These are phyloP conservation scores for Phytophthora vignae DNA, from an alignment of 352 stramenopile species.

Conservation along the genomic window DNA sequence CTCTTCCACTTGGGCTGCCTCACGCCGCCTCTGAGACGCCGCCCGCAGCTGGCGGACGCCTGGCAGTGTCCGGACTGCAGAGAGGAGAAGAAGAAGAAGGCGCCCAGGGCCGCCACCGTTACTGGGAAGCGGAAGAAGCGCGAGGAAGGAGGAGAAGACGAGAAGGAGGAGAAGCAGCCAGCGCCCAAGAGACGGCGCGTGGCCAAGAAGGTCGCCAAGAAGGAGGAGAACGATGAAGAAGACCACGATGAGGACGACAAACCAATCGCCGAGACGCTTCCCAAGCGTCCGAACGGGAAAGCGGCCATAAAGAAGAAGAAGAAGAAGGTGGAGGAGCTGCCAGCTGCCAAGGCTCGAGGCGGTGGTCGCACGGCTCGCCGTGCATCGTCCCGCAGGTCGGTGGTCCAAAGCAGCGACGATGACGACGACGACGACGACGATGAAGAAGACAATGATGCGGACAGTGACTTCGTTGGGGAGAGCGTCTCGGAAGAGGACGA, in stretches of 20 bases:
- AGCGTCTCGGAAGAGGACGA: slow-evolving; percentile 45
- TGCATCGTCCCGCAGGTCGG: slow-evolving; percentile 1
- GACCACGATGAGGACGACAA: slow-evolving; percentile 11
- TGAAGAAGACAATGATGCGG: slow-evolving; percentile 47
- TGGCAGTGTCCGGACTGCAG: slow-evolving; percentile 61
- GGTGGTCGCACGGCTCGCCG: slow-evolving; percentile 20
- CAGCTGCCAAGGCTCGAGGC: slow-evolving; percentile 7
- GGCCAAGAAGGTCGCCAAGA: background rate
- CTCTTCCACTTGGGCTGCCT: slow-evolving; percentile 68
- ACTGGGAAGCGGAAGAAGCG: background rate
- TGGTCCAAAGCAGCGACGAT: slow-evolving; percentile 13
- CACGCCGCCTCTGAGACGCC: slow-evolving; percentile 56
- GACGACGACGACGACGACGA: slow-evolving; percentile 36
- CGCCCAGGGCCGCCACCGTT: background rate
- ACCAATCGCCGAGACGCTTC: slow-evolving; percentile 7
- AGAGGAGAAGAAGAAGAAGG: background rate
- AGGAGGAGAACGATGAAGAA: slow-evolving; percentile 4
- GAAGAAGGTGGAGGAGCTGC: slow-evolving; percentile 10
- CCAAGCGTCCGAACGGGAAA: slow-evolving; percentile 12
- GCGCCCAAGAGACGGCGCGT: slow-evolving; percentile 26
- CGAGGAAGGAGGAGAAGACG: background rate
- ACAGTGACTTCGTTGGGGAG: slow-evolving; percentile 63
- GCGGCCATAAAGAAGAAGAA: slow-evolving; percentile 19
- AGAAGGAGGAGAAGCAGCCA: background rate
- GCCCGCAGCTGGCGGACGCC: slow-evolving; percentile 39